Conservation (phyloP, 192 early-diverging fungal species). For the Neocallimastix lanati region DNA sequence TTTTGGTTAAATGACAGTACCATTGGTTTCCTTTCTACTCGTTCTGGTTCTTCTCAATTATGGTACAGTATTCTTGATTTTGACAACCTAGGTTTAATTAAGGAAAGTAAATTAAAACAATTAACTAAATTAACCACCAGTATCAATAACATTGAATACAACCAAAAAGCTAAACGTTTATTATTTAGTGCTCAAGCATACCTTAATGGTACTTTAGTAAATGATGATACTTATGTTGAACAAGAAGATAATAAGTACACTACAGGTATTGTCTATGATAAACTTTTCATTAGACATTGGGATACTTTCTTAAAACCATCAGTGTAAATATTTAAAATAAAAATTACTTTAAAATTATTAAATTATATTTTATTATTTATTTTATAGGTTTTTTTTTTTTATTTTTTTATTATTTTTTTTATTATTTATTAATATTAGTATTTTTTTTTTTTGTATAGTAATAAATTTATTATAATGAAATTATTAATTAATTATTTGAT, state of each 20-base stretch:
- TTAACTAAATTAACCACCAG: neutral
- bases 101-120: neutral
- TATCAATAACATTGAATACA: neutral
- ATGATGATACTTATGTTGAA: neutral
- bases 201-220: neutral
- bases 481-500: no score
- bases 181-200: neutral
- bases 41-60: neutral
- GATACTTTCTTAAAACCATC: neutral
- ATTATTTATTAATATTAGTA: no score
- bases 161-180: neutral
- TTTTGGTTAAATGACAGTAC: neutral
- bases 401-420: no score
- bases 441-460: no score
- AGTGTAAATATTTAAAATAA: neutral
- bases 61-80: neutral
- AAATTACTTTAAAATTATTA: no score
- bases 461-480: no score
- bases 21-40: neutral
- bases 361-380: no score
- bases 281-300: neutral
- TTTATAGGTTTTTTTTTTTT: no score
- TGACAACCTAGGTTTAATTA: neutral
- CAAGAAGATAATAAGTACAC: neutral
- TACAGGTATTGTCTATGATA: neutral